phyloP scores from a whole-genome alignment of 257 asterid genomes.

The Solanum bulbocastanum region DNA sequence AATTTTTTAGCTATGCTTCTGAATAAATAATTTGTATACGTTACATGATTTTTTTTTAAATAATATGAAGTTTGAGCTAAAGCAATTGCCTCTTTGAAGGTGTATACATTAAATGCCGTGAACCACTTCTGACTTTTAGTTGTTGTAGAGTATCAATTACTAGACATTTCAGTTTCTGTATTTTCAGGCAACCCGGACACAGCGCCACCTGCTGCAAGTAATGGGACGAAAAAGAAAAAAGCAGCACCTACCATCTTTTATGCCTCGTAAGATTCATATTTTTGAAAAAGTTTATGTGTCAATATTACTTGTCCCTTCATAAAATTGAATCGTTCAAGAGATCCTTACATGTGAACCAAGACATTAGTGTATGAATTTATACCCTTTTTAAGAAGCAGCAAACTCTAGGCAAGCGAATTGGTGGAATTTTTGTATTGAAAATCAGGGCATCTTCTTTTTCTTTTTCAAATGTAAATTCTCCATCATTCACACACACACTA shows the following conservation, averaged over 20 bases:
- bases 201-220: slow-evolving; percentile 26
- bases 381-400: neutral
- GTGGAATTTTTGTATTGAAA: neutral
- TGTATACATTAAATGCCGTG: neutral
- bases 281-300: neutral
- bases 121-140: neutral
- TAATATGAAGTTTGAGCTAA: neutral
- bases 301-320: neutral
- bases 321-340: neutral
- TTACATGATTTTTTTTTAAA: neutral
- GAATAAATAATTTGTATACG: neutral
- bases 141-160: neutral
- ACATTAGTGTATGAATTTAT: neutral
- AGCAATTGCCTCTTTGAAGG: neutral
- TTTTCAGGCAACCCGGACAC: slow-evolving; percentile 36
- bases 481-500: neutral
- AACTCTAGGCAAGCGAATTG: neutral
- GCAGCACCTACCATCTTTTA: slow-evolving; percentile 64
- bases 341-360: neutral
- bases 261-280: slow-evolving; percentile 54
- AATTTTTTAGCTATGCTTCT: neutral
- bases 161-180: neutral
- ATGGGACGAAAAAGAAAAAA: slow-evolving; percentile 36
- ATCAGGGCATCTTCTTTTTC: neutral
- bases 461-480: neutral